phyloP scores from a whole-genome alignment of 2,329 filamentous ascomycete species.

The Xylogone sp. region DNA sequence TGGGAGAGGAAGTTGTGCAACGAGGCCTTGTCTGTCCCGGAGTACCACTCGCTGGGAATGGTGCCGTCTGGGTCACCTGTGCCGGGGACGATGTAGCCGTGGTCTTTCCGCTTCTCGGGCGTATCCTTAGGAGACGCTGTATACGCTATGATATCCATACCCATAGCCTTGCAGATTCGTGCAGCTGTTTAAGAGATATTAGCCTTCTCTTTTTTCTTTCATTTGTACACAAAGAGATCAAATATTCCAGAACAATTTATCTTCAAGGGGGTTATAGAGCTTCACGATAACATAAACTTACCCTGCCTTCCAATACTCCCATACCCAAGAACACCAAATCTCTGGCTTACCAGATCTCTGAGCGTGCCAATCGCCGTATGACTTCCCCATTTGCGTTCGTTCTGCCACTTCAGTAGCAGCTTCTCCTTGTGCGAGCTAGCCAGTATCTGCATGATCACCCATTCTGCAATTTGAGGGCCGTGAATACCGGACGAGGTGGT shows the following conservation, averaged over 20 bases:
- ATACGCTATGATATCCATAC: conserved; percentile 62
- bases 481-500: conserved; percentile 32
- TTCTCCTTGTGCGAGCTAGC: conserved; percentile 49
- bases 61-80: conserved; percentile 40
- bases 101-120: conserved; percentile 51
- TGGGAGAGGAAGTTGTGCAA: conserved; percentile 31
- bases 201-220: neutral
- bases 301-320: conserved; percentile 35
- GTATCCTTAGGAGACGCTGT: conserved; percentile 58
- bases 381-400: conserved; percentile 48
- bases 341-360: conserved; percentile 52
- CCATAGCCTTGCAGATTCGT: conserved; percentile 50
- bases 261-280: neutral
- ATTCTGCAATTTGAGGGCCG: conserved; percentile 61
- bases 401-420: conserved; percentile 53
- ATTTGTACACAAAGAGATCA: neutral
- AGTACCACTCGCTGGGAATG: conserved; percentile 33
- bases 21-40: conserved; percentile 26
- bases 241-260: neutral
- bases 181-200: conserved; percentile 37
- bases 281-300: too few species aligned
- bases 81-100: conserved; percentile 59
- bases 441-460: conserved; percentile 60
- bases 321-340: conserved; percentile 46
- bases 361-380: conserved; percentile 29